Percentiles rank a stretch among this genome's conserved stretches.
Conservation (phyloP, 345 rosid species). For the Eutrema japonicum region DNA sequence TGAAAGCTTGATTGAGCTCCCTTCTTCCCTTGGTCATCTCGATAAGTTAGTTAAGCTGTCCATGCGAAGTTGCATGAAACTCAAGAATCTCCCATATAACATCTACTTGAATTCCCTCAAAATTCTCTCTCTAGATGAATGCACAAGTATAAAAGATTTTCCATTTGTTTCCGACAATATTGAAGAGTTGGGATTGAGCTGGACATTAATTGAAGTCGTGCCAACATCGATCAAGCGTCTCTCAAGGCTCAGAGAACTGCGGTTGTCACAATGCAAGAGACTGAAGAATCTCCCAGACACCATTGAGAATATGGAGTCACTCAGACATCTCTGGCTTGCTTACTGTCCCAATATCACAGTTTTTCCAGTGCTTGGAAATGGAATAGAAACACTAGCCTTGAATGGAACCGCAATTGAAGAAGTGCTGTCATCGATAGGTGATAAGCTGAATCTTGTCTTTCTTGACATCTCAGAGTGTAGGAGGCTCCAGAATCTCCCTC, state of each 20-base stretch:
- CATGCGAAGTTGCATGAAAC: not conserved
- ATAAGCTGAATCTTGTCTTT: not conserved
- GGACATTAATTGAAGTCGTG: not conserved
- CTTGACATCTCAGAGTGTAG: not conserved
- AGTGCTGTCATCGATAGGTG: not conserved
- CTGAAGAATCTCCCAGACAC: not conserved
- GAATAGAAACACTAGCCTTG: not conserved
- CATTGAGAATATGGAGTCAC: not conserved
- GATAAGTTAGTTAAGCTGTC: not conserved
- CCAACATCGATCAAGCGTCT: not conserved
- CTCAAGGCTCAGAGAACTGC: not conserved
- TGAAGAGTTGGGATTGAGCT: not conserved
- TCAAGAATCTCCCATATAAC: not conserved
- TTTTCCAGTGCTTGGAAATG: not conserved
- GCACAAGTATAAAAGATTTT: not conserved
- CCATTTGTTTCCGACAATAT: not conserved
- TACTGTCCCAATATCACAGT: not conserved
- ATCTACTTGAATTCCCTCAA: not conserved
- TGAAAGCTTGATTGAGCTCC: not conserved
- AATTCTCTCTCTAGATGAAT: not conserved
- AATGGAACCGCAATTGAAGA: not conserved
- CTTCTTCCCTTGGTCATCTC: not conserved
- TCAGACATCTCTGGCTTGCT: not conserved
- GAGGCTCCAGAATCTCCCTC: not conserved
- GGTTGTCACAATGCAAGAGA: not conserved